Conservation (phyloP, 257 asterid species). For the Scutellaria baicalensis region DNA sequence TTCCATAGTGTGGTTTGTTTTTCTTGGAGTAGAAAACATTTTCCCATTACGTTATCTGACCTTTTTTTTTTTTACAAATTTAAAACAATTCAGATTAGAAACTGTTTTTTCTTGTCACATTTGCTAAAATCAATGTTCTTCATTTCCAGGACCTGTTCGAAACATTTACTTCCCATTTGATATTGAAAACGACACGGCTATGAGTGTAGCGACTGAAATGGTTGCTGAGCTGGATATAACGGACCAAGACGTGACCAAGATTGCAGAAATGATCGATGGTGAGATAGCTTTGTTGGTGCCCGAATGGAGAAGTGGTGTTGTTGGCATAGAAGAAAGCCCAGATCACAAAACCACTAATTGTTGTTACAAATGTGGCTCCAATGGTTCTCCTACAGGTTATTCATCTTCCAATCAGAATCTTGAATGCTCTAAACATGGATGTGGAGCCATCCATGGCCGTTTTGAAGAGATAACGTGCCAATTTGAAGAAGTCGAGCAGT, state of each 20-base stretch:
- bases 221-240: conserved; percentile 65
- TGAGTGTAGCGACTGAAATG: conserved; percentile 68
- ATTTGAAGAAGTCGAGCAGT: conserved; percentile 41
- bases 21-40: too few species aligned
- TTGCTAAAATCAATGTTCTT: not conserved
- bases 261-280: conserved; percentile 61
- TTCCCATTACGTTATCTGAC: too few species aligned
- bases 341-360: not conserved
- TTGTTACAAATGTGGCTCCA: conserved; percentile 36
- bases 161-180: conserved; percentile 68
- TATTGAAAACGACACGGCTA: conserved; percentile 53
- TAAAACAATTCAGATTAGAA: too few species aligned
- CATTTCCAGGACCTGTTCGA: conserved; percentile 46
- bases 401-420: conserved; percentile 23
- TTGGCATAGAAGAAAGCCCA: conserved; percentile 21
- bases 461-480: conserved; percentile 66
- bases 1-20: not conserved
- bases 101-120: not conserved
- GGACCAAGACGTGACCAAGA: conserved; percentile 57
- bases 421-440: conserved; percentile 39
- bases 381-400: conserved; percentile 24
- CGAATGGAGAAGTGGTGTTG: conserved; percentile 36
- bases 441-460: conserved; percentile 63
- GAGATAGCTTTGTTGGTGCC: conserved; percentile 61
- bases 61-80: too few species aligned